A percentile compares a stretch with the other conserved stretches of the same genome.
Evolutionary conservation across 2,329 filamentous ascomycete species (phyloP).

Genomic region (Aspergillus caelatus): DNA sequence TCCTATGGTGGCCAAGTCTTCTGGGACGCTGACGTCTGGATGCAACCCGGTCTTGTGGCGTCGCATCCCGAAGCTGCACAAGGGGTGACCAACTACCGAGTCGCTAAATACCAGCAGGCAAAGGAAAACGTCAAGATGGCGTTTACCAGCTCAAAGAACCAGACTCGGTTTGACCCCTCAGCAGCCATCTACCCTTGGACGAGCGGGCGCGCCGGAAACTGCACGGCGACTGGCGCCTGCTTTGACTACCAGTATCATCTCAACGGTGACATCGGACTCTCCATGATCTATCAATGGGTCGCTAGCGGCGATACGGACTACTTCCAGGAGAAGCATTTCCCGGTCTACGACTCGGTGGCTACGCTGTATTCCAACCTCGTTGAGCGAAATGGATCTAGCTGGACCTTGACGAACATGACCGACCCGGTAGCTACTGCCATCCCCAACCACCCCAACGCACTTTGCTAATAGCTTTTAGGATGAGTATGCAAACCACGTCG

Average conservation of each 20-base stretch:
- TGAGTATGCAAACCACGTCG: slow-evolving; percentile 68
- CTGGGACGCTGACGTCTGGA: slow-evolving; percentile 70
- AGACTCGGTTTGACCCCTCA: slow-evolving; percentile 58
- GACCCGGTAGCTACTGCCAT: slow-evolving; percentile 60
- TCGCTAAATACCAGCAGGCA: slow-evolving; percentile 62
- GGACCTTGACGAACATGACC: slow-evolving; percentile 65
- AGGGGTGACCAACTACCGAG: slow-evolving; percentile 67
- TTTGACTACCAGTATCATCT: slow-evolving; percentile 74
- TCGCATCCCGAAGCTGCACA: slow-evolving; percentile 64
- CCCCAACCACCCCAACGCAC: background rate
- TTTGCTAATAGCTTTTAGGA: slow-evolving; percentile 43
- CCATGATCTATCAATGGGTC: slow-evolving; percentile 63
- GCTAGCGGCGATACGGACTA: slow-evolving; percentile 61
- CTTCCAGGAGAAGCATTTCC: slow-evolving; percentile 60
- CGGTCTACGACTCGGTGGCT: slow-evolving; percentile 66
- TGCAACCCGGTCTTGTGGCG: slow-evolving; percentile 67
- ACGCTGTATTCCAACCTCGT: slow-evolving; percentile 64
- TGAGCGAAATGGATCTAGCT: slow-evolving; percentile 59
- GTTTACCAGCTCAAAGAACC: slow-evolving; percentile 61
- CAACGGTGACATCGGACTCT: slow-evolving; percentile 69
- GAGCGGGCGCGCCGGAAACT: slow-evolving; percentile 67
- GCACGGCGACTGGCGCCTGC: slow-evolving; percentile 65
- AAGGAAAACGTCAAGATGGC: slow-evolving; percentile 60
- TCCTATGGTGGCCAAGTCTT: slow-evolving; percentile 69
- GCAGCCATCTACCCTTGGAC: slow-evolving; percentile 71